A percentile compares a stretch with the other conserved stretches of the same genome.
These are phyloP conservation scores for Malbranchea zuffiana DNA, from an alignment of 2,329 filamentous ascomycete species.

Conservation along the genomic window DNA sequence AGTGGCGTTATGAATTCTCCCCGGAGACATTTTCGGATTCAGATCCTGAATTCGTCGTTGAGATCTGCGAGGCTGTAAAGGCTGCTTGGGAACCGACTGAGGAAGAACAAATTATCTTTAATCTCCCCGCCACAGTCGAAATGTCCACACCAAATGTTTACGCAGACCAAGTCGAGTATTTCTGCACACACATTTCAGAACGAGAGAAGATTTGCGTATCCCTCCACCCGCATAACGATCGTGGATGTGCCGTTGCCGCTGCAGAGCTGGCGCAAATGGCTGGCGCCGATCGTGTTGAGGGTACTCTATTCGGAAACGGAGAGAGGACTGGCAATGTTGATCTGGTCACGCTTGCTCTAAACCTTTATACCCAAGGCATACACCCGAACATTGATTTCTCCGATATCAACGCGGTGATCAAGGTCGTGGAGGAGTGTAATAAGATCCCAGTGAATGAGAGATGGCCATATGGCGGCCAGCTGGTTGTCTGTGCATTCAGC, in stretches of 20 bases:
- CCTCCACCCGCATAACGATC: slow-evolving; percentile 88
- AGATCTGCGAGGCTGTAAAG: slow-evolving; percentile 88
- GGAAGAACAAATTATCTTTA: slow-evolving; percentile 84
- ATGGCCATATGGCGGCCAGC: slow-evolving; percentile 78
- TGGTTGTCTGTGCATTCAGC: slow-evolving; percentile 87
- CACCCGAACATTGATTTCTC: slow-evolving; percentile 82
- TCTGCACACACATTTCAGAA: slow-evolving; percentile 74
- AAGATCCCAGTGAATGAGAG: slow-evolving; percentile 89
- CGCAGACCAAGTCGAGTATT: slow-evolving; percentile 93
- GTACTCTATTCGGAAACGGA: slow-evolving; percentile 87
- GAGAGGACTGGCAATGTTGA: slow-evolving; percentile 95
- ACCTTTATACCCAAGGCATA: slow-evolving; percentile 89
- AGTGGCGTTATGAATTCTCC: slow-evolving; percentile 43
- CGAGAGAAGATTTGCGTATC: slow-evolving; percentile 80
- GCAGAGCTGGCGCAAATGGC: slow-evolving; percentile 94
- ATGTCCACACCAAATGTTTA: slow-evolving; percentile 91
- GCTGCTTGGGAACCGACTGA: slow-evolving; percentile 75
- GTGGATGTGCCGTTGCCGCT: slow-evolving; percentile 79
- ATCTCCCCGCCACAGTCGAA: slow-evolving; percentile 91
- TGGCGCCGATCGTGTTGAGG: slow-evolving; percentile 86
- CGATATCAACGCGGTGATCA: slow-evolving; percentile 73
- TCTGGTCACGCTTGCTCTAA: slow-evolving; percentile 80
- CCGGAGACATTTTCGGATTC: slow-evolving; percentile 73
- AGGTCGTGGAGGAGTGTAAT: slow-evolving; percentile 81
- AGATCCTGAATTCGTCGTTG: slow-evolving; percentile 66